phyloP scores from a whole-genome alignment of 345 rosid genomes.

The Arabidopsis suecica region DNA sequence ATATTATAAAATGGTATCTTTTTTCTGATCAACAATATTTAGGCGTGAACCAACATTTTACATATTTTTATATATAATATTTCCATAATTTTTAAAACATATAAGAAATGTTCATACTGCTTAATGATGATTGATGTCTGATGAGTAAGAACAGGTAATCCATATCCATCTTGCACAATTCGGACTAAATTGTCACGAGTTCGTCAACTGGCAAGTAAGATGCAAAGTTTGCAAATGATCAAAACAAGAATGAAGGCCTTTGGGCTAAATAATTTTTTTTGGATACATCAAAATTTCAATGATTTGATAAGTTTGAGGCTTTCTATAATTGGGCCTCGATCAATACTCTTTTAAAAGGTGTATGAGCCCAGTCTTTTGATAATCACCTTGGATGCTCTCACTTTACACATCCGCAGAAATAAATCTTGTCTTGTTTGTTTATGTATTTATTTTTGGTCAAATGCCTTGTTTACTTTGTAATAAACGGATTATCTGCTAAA shows the following conservation, averaged over 20 bases:
- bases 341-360: background rate
- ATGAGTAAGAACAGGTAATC: background rate
- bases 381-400: background rate
- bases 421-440: too few relatives aligned
- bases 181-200: background rate
- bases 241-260: background rate
- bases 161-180: background rate
- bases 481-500: background rate
- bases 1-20: too few relatives aligned
- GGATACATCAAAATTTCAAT: background rate
- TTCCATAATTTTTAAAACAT: too few relatives aligned
- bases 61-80: too few relatives aligned
- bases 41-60: too few relatives aligned
- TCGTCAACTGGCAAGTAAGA: background rate
- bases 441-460: background rate
- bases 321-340: background rate
- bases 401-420: too few relatives aligned
- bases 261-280: background rate
- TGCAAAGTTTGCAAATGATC: background rate
- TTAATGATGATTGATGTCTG: too few relatives aligned
- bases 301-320: background rate
- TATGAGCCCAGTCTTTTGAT: background rate
- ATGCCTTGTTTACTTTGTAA: background rate
- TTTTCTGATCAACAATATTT: too few relatives aligned
- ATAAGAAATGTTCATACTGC: too few relatives aligned